phyloP scores from a whole-genome alignment of 1,284 basidiomycete genomes.

The Papiliotrema laurentii region DNA sequence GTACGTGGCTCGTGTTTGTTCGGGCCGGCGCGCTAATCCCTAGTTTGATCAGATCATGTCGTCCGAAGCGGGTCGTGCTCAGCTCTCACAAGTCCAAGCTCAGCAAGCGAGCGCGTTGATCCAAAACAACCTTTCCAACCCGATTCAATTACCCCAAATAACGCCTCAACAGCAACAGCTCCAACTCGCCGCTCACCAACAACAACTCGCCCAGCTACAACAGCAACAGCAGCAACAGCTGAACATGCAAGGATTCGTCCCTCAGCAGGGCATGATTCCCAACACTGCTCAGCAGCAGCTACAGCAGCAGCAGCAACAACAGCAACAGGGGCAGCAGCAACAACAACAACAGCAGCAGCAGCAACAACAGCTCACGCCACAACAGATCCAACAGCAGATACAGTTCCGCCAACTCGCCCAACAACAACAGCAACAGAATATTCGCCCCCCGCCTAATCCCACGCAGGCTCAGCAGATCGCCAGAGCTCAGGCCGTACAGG shows the following conservation, averaged over 20 bases:
- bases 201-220: conserved; percentile 26
- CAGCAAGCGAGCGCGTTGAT: conserved; percentile 22
- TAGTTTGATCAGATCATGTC: conserved; percentile 27
- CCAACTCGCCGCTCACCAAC: conserved; percentile 24
- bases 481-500: conserved; percentile 2
- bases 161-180: conserved; percentile 18
- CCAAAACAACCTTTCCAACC: conserved; percentile 21
- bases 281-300: conserved; percentile 12
- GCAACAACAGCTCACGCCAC: conserved; percentile 15
- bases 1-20: conserved; percentile 15
- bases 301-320: conserved; percentile 8
- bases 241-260: conserved; percentile 3
- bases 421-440: conserved; percentile 15
- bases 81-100: conserved; percentile 19
- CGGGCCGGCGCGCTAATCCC: neutral
- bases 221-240: conserved; percentile 18
- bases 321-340: conserved; percentile 14
- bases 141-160: conserved; percentile 13
- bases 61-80: conserved; percentile 22
- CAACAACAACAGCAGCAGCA: conserved; percentile 8
- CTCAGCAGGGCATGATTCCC: conserved; percentile 3
- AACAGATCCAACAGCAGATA: conserved; percentile 6
- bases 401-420: conserved; percentile 9
- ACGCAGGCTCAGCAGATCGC: neutral
- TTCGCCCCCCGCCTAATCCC: neutral